phyloP scores from a whole-genome alignment of 805 yeast genomes.

The Metschnikowia chrysomelidarum region DNA sequence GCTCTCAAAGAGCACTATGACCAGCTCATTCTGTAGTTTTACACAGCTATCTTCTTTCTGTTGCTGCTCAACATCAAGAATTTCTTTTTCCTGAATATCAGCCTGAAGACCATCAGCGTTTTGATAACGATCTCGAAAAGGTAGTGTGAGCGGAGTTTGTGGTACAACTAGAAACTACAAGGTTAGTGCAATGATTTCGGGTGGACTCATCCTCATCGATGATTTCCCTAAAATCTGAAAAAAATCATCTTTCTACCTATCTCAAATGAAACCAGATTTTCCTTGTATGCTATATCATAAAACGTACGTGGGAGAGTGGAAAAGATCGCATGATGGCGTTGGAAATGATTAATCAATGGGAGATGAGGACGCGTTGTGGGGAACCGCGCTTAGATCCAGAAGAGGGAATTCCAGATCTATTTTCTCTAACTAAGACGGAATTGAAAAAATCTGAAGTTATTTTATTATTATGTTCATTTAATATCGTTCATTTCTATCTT shows the following conservation, averaged over 20 bases:
- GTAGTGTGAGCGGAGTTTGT: slow-evolving; percentile 3
- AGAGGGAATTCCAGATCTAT: no score
- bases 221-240: no score
- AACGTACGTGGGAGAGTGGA: slow-evolving; percentile 9
- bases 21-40: slow-evolving; percentile 10
- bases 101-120: no score
- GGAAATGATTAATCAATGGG: not conserved
- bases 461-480: not conserved
- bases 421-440: no score
- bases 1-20: slow-evolving; percentile 13
- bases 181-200: slow-evolving; percentile 4
- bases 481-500: not conserved
- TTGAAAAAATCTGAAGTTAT: not conserved
- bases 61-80: no score
- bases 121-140: slow-evolving; percentile 3
- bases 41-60: not conserved
- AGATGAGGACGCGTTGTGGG: no score
- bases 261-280: not conserved
- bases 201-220: no score
- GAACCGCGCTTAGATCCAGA: no score
- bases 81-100: no score
- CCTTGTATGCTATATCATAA: not conserved
- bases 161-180: slow-evolving; percentile 8
- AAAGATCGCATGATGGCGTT: slow-evolving; percentile 1
- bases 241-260: no score